Evolutionary conservation across 768 basidiomycete genomes (phyloP), one percentile per base, ranked within the genome.

Genomic region (Termitomyces sp.): DNA sequence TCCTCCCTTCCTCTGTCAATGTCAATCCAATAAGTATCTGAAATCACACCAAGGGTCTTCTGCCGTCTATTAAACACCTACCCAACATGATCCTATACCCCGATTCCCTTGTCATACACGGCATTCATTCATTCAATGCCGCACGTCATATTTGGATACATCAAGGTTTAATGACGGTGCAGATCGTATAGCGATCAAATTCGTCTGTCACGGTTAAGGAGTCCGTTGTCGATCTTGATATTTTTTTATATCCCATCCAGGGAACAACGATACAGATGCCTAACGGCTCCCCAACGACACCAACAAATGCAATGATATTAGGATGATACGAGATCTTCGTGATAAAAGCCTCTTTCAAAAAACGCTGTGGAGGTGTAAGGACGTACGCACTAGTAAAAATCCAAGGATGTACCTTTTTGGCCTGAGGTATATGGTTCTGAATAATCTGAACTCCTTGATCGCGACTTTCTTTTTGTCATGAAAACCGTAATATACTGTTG

Each of bases 191-290:
- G n/a, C n/a, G n/a, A n/a, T n/a, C n/a, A n/a, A n/a, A n/a, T n/a
- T n/a, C n/a, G n/a, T n/a, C n/a, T n/a, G n/a, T n/a, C n/a, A n/a
- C n/a, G n/a, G n/a, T n/a, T n/a, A n/a, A n/a, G n/a, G n/a, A n/a
- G n/a, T n/a, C n/a, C n/a, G n/a, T n/a, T n/a, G n/a, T n/a, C n/a
- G n/a, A n/a, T n/a, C n/a, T n/a, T n/a, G n/a, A n/a, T n/a, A n/a
- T n/a, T n/a, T n/a, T n/a, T n/a, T n/a, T n/a, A 18, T 69, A 60
- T 41, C 61, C 52, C 71, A 72, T 71, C 69, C 71, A 71, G 1
- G 69, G 68, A 3, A 62, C 61, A 3, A 73, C 29, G 20, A 73
- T 67, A 28, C 62, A 64, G 26, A 66, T 42, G 15, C 63, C 53
- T 6, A 39, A 26, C 1, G 59, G 51, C 39, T 62, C 58, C 54